phyloP scores from a whole-genome alignment of 371 early-diverging fungal species.

The Mucor circinelloides region DNA sequence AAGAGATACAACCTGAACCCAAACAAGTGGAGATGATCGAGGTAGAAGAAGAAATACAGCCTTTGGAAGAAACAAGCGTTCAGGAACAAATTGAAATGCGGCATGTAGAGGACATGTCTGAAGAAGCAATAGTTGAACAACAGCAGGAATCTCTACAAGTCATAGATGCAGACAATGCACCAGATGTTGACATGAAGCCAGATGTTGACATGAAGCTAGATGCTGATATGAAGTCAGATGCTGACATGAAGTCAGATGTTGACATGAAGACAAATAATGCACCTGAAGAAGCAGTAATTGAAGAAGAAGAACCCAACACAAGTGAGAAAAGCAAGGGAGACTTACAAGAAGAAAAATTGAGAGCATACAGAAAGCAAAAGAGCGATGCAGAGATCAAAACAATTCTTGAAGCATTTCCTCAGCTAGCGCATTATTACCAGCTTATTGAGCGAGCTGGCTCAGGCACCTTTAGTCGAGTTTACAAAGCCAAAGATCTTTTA shows the following conservation, averaged over 20 bases:
- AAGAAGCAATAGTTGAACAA: not conserved
- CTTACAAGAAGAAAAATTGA: not conserved
- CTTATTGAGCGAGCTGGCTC: slow-evolving; percentile 71
- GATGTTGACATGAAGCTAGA: not conserved
- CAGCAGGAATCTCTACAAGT: not conserved
- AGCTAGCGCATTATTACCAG: slow-evolving; percentile 55
- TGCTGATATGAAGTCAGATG: not conserved
- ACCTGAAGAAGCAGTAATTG: not conserved
- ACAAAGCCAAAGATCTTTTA: slow-evolving; percentile 81
- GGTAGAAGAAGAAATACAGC: not conserved
- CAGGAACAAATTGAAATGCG: too few species aligned
- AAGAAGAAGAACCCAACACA: not conserved
- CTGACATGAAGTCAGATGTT: not conserved
- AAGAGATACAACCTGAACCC: not conserved
- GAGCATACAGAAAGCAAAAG: not conserved
- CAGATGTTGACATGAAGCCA: too few species aligned
- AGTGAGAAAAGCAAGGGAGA: not conserved
- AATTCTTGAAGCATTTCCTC: slow-evolving; percentile 52
- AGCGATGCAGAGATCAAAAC: slow-evolving; percentile 38
- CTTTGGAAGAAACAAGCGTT: not conserved
- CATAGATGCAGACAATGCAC: not conserved
- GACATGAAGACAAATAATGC: not conserved
- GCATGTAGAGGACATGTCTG: not conserved
- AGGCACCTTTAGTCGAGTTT: slow-evolving; percentile 95
- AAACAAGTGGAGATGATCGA: not conserved